These are phyloP conservation scores for Fusarium austroafricanum DNA, from an alignment of 2,329 filamentous ascomycete genomes.

Conservation along the genomic window DNA sequence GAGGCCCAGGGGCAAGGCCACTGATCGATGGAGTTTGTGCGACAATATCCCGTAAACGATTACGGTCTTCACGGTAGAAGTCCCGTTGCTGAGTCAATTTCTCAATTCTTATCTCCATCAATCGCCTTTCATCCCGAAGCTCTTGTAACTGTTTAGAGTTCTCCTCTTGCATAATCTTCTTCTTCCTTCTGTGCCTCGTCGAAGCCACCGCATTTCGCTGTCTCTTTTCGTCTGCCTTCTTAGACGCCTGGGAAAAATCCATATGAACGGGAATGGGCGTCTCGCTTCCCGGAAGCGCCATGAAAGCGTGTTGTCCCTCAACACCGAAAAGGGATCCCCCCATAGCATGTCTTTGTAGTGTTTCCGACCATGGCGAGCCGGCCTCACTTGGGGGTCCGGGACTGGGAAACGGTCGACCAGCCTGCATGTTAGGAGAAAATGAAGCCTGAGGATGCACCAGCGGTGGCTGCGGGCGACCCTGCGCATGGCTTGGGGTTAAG, in stretches of 20 bases:
- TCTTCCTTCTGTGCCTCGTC: conserved; percentile 81
- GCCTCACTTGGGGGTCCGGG: conserved; percentile 39
- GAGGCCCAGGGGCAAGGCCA: conserved; percentile 63
- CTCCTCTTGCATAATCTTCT: conserved; percentile 85
- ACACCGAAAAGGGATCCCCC: conserved; percentile 43
- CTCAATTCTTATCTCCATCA: conserved; percentile 67
- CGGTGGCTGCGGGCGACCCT: conserved; percentile 33
- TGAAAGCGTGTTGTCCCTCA: conserved; percentile 54
- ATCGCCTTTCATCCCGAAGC: conserved; percentile 74
- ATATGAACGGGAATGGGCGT: conserved; percentile 71
- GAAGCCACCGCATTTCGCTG: conserved; percentile 88
- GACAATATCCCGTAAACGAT: conserved; percentile 76
- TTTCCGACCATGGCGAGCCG: conserved; percentile 49
- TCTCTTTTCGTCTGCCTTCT: conserved; percentile 85
- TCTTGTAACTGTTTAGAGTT: conserved; percentile 75
- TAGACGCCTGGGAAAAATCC: conserved; percentile 84
- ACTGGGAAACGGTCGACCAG: conserved; percentile 40
- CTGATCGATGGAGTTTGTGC: conserved; percentile 67
- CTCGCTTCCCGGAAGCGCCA: conserved; percentile 54
- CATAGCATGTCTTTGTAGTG: conserved; percentile 48
- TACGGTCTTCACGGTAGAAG: conserved; percentile 78
- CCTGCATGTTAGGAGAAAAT: conserved; percentile 37
- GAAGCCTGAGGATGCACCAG: conserved; percentile 32
- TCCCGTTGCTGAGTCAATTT: conserved; percentile 63
- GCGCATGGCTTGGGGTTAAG: conserved; percentile 35